These are phyloP conservation scores for Aspergillus sp. DNA, from an alignment of 2,329 filamentous ascomycete species.

Conservation along the genomic window DNA sequence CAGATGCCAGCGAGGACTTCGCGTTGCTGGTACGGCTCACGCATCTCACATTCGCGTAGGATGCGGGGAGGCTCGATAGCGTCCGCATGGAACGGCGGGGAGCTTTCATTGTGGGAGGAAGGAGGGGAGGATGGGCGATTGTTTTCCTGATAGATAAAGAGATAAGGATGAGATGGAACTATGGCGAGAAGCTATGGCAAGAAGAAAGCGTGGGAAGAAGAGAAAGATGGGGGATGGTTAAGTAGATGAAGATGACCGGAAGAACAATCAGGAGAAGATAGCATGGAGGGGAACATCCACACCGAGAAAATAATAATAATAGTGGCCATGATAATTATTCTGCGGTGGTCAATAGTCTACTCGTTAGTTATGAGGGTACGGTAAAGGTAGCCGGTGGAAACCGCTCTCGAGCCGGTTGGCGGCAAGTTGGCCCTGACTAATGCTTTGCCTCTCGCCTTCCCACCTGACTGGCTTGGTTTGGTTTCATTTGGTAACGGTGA, in stretches of 20 bases:
- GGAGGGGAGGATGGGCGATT: not conserved
- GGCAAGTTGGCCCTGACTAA: not conserved
- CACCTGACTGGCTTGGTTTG: too few species aligned
- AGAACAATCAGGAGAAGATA: not conserved
- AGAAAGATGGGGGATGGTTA: not conserved
- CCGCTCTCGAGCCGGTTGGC: slow-evolving; percentile 24
- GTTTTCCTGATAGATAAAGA: not conserved
- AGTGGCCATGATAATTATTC: not conserved
- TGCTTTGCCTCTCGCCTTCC: not conserved
- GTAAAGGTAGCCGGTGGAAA: slow-evolving; percentile 24
- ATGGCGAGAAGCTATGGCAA: not conserved
- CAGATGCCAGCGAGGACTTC: slow-evolving; percentile 28
- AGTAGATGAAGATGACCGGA: not conserved
- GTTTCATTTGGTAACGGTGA: not conserved
- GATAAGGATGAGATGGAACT: not conserved
- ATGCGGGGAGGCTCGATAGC: slow-evolving; percentile 13
- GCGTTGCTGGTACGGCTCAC: slow-evolving; percentile 36
- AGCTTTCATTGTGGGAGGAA: slow-evolving; percentile 26
- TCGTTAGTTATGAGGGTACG: not conserved
- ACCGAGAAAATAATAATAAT: not conserved
- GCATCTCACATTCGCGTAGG: slow-evolving; percentile 23
- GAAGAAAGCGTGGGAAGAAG: too few species aligned
- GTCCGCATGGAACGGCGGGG: slow-evolving; percentile 28
- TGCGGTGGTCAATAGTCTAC: not conserved
- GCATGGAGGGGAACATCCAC: not conserved